Evolutionary conservation across 2,329 filamentous ascomycete genomes (phyloP).

Genomic region (Talaromyces marneffei): DNA sequence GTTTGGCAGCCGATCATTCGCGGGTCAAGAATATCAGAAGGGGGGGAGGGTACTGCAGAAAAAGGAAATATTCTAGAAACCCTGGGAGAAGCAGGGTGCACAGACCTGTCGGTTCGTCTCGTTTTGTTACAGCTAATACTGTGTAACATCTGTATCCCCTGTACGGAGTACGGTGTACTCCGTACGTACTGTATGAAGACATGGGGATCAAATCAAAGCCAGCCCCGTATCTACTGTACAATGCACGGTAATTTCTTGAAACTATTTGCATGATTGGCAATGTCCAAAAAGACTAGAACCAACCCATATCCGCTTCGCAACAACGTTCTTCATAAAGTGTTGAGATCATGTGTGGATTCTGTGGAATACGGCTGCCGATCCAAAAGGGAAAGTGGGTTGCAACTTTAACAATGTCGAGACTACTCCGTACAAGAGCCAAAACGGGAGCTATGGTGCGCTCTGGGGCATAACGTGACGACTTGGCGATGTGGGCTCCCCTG

Average conservation of each 20-base stretch:
- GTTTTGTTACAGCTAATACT: not conserved
- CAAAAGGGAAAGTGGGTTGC: not conserved
- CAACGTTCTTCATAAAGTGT: not conserved
- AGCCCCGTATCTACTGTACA: too few species aligned
- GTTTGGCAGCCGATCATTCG: not conserved
- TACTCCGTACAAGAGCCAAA: too few species aligned
- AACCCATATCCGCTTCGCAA: too few species aligned
- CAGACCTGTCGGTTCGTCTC: not conserved
- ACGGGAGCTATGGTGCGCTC: not conserved
- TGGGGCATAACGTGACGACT: not conserved
- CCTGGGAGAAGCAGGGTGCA: not conserved
- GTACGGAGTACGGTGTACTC: not conserved
- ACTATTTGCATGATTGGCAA: too few species aligned
- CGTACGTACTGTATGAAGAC: too few species aligned
- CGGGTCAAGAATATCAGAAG: too few species aligned
- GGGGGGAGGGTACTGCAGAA: too few species aligned
- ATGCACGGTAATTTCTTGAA: too few species aligned
- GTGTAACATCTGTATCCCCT: too few species aligned
- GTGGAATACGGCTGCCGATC: not conserved
- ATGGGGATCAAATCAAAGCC: too few species aligned
- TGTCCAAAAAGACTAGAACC: too few species aligned
- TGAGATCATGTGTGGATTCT: too few species aligned
- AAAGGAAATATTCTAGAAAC: slow-evolving; percentile 1
- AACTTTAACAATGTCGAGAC: not conserved
- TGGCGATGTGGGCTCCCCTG: not conserved